phyloP scores from a whole-genome alignment of 257 asterid species.

The Salvia miltiorrhiza region DNA sequence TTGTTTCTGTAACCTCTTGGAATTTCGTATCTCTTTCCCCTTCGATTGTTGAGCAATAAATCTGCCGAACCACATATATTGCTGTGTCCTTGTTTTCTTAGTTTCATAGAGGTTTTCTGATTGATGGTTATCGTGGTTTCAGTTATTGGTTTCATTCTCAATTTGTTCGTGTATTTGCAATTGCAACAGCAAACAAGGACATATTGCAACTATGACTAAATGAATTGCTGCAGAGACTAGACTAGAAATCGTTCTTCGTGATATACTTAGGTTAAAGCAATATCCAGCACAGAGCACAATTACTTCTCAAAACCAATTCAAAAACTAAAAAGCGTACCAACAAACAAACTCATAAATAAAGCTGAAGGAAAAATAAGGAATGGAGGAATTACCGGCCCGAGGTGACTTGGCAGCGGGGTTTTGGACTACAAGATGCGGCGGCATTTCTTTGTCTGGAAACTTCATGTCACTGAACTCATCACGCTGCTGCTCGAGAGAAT shows the following conservation, averaged over 20 bases:
- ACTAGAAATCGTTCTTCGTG: not conserved
- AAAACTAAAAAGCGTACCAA: not conserved
- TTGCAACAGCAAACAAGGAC: not conserved
- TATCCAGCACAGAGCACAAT: not conserved
- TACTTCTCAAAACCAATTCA: not conserved
- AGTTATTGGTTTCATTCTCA: too few species aligned
- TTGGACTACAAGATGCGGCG: constrained; percentile 88
- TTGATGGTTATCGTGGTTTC: too few species aligned
- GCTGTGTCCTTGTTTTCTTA: too few species aligned
- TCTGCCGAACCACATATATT: too few species aligned
- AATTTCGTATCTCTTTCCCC: too few species aligned
- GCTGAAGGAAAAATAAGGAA: not conserved
- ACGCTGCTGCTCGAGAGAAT: constrained; percentile 85
- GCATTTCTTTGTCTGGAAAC: constrained; percentile 54
- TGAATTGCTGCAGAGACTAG: not conserved
- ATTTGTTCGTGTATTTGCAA: too few species aligned
- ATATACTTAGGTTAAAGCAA: not conserved
- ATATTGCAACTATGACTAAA: not conserved
- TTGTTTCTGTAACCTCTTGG: too few species aligned
- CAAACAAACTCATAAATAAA: not conserved
- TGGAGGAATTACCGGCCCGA: constrained; percentile 57
- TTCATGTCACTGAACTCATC: constrained; percentile 59
- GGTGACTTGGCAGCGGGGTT: constrained; percentile 58
- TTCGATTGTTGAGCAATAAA: too few species aligned
- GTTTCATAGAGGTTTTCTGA: too few species aligned